Evolutionary conservation across 139 green algal species (phyloP).

Genomic region (Chlamydomonas applanata): DNA sequence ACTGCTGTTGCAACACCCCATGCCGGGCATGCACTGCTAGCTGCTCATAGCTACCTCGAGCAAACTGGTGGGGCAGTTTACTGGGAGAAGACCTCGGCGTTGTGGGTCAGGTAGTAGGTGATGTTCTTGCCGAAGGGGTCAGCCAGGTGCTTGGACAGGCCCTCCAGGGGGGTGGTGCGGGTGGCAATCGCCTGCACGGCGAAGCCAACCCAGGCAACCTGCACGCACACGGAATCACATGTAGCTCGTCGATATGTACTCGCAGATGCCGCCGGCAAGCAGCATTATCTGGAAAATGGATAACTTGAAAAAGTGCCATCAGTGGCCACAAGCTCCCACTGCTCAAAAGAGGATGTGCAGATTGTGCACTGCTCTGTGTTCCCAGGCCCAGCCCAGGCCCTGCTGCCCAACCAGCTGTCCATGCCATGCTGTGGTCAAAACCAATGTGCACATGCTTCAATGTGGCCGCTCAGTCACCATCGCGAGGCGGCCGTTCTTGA

Average conservation of each 20-base stretch:
- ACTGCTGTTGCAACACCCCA: background rate
- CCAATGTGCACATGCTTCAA: background rate
- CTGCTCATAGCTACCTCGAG: background rate
- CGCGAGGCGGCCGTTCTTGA: slow-evolving; percentile 95
- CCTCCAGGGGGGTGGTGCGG: slow-evolving; percentile 56
- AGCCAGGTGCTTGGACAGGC: slow-evolving; percentile 56
- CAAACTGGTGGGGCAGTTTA: background rate
- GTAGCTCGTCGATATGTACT: background rate
- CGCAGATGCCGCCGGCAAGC: background rate
- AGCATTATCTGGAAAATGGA: background rate
- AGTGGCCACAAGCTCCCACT: background rate
- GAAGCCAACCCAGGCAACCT: slow-evolving; percentile 83
- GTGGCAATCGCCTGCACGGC: slow-evolving; percentile 54
- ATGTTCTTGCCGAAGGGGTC: slow-evolving; percentile 66
- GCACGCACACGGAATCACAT: background rate
- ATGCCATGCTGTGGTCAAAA: no score
- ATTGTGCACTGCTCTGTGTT: no score
- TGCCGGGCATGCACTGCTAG: background rate
- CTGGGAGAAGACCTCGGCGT: slow-evolving; percentile 30
- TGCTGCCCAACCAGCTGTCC: no score
- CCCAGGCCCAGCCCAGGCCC: no score
- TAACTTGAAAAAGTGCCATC: background rate
- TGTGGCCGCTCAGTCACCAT: slow-evolving; percentile 62
- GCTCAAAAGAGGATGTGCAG: no score
- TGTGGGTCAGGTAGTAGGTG: slow-evolving; percentile 55